Percentiles rank a stretch among this genome's conserved stretches.
Evolutionary conservation across 768 basidiomycete genomes (phyloP).

Genomic region (Tylopilus vinaceipallidus): DNA sequence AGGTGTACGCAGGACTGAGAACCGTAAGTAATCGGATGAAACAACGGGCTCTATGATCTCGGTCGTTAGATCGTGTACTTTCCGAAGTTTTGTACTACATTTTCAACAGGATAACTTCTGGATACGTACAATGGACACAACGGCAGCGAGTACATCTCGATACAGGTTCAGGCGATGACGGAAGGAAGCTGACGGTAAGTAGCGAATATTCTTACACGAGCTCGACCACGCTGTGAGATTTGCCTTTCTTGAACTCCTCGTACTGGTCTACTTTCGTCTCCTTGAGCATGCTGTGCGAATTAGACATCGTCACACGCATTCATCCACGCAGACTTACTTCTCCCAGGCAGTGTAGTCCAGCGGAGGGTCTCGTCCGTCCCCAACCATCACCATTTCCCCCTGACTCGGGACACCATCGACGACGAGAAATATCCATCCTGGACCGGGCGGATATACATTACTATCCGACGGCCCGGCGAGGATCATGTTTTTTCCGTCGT

Average conservation of each 20-base stretch:
- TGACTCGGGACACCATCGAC: conserved; percentile 63
- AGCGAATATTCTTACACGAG: conserved; percentile 6
- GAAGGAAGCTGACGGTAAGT: not conserved
- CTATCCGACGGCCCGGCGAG: conserved; percentile 65
- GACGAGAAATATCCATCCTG: conserved; percentile 73
- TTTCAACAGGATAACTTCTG: conserved; percentile 6
- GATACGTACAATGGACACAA: conserved; percentile 1
- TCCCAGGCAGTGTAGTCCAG: conserved; percentile 53
- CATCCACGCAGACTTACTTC: conserved; percentile 46
- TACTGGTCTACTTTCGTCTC: conserved; percentile 51
- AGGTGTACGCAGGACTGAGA: conserved; percentile 87
- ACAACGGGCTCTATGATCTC: conserved; percentile 74
- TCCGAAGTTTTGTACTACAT: conserved; percentile 5
- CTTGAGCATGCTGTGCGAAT: conserved; percentile 43
- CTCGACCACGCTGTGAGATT: conserved; percentile 15
- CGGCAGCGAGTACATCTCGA: not conserved
- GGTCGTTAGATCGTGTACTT: conserved; percentile 6
- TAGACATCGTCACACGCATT: not conserved
- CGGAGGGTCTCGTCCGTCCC: conserved; percentile 59
- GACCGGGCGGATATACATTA: conserved; percentile 75
- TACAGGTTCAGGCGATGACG: not conserved
- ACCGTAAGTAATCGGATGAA: conserved; percentile 92
- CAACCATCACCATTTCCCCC: conserved; percentile 65
- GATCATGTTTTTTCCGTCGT: conserved; percentile 45
- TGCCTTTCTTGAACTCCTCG: conserved; percentile 33